These are phyloP conservation scores for Paramecium bursaria DNA, from an alignment of 73 alveolate species.

Conservation along the genomic window DNA sequence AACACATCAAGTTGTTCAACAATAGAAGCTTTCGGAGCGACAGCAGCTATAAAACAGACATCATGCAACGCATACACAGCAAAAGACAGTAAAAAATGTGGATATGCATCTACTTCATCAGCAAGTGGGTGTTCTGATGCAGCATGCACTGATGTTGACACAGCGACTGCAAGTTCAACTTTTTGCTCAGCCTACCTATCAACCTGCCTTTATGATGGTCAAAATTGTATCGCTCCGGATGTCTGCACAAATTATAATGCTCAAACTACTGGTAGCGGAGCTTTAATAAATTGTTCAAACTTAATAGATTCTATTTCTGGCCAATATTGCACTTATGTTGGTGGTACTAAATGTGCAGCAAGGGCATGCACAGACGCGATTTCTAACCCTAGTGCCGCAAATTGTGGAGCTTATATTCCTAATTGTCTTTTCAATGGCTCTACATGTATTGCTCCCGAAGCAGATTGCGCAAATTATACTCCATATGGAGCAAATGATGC, in stretches of 20 bases:
- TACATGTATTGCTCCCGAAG: constrained; percentile 40
- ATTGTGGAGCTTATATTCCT: neutral
- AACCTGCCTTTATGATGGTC: constrained; percentile 4
- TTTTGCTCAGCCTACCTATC: neutral
- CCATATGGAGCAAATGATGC: constrained; percentile 23
- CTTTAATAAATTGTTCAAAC: too few relatives aligned
- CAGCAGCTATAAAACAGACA: too few relatives aligned
- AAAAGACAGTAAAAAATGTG: too few relatives aligned
- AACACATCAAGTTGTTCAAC: too few relatives aligned
- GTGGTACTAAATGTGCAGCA: neutral
- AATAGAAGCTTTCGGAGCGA: too few relatives aligned
- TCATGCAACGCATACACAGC: too few relatives aligned
- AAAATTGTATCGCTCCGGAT: neutral
- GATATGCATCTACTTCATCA: neutral
- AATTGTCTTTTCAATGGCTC: constrained; percentile 10
- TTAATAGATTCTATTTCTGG: too few relatives aligned
- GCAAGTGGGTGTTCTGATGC: too few relatives aligned
- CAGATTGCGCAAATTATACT: too few relatives aligned
- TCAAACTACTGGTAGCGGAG: neutral
- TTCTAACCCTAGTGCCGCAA: neutral
- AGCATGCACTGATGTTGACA: too few relatives aligned
- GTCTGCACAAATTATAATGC: neutral
- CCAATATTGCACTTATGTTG: constrained; percentile 1
- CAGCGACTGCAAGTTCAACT: neutral
- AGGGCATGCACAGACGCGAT: constrained; percentile 12